phyloP scores from a whole-genome alignment of 164 flowering plant species.

The Cinnamomum micranthum region DNA sequence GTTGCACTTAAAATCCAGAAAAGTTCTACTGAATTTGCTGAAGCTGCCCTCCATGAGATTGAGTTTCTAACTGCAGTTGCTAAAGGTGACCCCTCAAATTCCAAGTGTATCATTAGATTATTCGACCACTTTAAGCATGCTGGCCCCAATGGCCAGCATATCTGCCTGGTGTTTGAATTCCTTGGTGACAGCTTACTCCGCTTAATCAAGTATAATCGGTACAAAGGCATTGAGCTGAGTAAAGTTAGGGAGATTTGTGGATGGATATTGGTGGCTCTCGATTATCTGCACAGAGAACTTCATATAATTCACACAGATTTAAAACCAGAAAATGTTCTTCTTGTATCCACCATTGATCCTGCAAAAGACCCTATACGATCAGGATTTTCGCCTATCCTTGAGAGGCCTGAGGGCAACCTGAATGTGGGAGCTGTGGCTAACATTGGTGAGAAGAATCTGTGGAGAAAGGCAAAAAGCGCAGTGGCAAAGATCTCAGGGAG shows the following conservation, averaged over 20 bases:
- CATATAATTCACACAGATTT: constrained; percentile 83
- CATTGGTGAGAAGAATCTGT: constrained; percentile 57
- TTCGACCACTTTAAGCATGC: constrained; percentile 84
- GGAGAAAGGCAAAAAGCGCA: constrained; percentile 73
- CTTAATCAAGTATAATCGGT: constrained; percentile 61
- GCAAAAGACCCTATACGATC: constrained; percentile 77
- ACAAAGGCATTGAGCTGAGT: constrained; percentile 59
- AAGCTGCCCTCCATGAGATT: constrained; percentile 90
- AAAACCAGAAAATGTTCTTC: constrained; percentile 90
- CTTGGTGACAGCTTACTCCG: constrained; percentile 88
- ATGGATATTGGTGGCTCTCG: constrained; percentile 70
- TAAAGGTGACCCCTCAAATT: constrained; percentile 59
- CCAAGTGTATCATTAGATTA: constrained; percentile 54
- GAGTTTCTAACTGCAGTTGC: constrained; percentile 75
- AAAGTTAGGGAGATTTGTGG: constrained; percentile 82
- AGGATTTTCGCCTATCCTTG: constrained; percentile 60
- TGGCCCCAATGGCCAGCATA: constrained; percentile 95
- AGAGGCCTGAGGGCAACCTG: constrained; percentile 70
- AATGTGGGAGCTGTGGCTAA: constrained; percentile 50
- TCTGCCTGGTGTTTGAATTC: constrained; percentile 87
- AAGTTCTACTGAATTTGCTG: constrained; percentile 82
- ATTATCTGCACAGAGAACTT: constrained; percentile 84
- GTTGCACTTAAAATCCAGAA: constrained; percentile 94
- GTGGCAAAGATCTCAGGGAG: constrained; percentile 66
- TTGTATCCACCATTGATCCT: constrained; percentile 73